These are phyloP conservation scores for Epichloe typhina DNA, from an alignment of 2,329 filamentous ascomycete species.

Conservation along the genomic window DNA sequence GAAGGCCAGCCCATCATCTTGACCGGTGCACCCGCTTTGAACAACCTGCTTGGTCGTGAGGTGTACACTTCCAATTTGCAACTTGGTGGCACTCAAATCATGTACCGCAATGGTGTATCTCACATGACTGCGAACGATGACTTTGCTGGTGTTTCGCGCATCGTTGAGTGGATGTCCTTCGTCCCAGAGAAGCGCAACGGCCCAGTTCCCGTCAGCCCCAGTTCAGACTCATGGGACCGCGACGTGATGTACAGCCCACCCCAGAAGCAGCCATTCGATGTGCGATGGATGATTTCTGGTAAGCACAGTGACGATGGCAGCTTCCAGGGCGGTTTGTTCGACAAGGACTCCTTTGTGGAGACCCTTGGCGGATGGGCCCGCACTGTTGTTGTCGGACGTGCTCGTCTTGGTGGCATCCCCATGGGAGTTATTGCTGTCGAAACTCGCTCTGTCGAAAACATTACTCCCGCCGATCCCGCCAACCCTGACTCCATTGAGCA, in stretches of 20 bases:
- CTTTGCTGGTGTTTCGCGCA: slow-evolving; percentile 94
- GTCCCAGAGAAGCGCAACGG: slow-evolving; percentile 90
- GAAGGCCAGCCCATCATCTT: slow-evolving; percentile 98
- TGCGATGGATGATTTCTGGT: slow-evolving; percentile 84
- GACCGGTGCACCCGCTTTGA: slow-evolving; percentile 91
- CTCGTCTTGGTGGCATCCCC: slow-evolving; percentile 90
- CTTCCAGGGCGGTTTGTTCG: slow-evolving; percentile 86
- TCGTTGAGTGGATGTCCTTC: slow-evolving; percentile 96
- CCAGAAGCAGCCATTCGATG: slow-evolving; percentile 78
- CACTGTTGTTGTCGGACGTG: slow-evolving; percentile 92
- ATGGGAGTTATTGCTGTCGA: slow-evolving; percentile 98
- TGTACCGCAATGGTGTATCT: slow-evolving; percentile 99
- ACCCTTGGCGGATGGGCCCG: slow-evolving; percentile 93
- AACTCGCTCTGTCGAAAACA: slow-evolving; percentile 90
- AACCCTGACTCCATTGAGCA: slow-evolving; percentile 98
- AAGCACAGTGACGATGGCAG: slow-evolving; percentile 56
- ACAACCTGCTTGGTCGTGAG: slow-evolving; percentile 95
- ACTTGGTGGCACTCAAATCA: slow-evolving; percentile 99
- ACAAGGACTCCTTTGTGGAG: slow-evolving; percentile 94
- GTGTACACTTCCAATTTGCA: slow-evolving; percentile 98
- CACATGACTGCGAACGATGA: slow-evolving; percentile 98
- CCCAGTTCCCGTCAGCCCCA: slow-evolving; percentile 83
- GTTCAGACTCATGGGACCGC: slow-evolving; percentile 80
- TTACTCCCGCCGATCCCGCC: slow-evolving; percentile 89
- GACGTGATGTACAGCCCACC: slow-evolving; percentile 75